phyloP scores from a whole-genome alignment of 2,329 filamentous ascomycete species.

The Rhinocladiella mackenziei region DNA sequence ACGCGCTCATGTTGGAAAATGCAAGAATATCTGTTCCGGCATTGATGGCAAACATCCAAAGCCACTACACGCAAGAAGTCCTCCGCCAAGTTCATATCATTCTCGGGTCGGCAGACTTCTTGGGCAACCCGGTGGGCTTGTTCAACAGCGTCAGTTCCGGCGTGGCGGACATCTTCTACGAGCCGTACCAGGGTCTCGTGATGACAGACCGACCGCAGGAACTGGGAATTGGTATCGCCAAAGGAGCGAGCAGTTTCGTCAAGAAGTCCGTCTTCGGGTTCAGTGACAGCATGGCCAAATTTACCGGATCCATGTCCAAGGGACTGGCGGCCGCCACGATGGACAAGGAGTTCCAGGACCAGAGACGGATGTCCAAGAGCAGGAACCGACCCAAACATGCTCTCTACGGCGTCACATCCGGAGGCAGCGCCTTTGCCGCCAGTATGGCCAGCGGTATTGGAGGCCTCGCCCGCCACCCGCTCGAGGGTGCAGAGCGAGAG shows the following conservation, averaged over 20 bases:
- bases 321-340: constrained; percentile 90
- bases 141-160: constrained; percentile 99
- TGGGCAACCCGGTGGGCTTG: constrained; percentile 92
- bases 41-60: constrained; percentile 78
- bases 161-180: constrained; percentile 97
- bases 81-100: constrained; percentile 97
- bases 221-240: constrained; percentile 89
- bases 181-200: constrained; percentile 95
- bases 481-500: constrained; percentile 94
- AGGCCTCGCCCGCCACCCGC: constrained; percentile 84
- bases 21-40: constrained; percentile 83
- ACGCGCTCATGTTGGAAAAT: constrained; percentile 91
- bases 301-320: constrained; percentile 95
- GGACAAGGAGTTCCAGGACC: constrained; percentile 98
- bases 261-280: constrained; percentile 99
- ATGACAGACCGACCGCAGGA: constrained; percentile 95
- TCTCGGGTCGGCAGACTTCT: constrained; percentile 91
- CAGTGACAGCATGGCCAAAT: constrained; percentile 94
- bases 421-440: constrained; percentile 89
- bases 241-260: constrained; percentile 92
- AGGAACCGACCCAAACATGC: constrained; percentile 96
- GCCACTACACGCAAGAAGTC: constrained; percentile 94
- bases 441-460: constrained; percentile 92
- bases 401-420: constrained; percentile 89
- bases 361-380: constrained; percentile 85